Evolutionary conservation across 176 grass and related monocot genomes (phyloP).

Genomic region (Oryza punctata): DNA sequence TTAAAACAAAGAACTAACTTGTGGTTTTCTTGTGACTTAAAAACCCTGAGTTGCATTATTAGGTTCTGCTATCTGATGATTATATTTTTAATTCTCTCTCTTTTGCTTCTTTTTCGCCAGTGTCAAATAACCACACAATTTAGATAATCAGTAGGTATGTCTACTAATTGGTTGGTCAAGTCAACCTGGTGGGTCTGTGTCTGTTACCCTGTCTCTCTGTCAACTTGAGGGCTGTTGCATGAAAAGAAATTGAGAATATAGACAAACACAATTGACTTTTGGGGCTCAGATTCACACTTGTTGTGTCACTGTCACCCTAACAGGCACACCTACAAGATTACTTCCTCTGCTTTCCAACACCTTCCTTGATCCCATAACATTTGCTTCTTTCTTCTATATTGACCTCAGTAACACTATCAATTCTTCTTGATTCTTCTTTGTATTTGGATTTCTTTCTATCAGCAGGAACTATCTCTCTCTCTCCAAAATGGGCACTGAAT

Average conservation of each 20-base stretch:
- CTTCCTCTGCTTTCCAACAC: not conserved
- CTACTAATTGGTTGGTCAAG: not conserved
- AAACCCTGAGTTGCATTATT: not conserved
- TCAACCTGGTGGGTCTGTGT: not conserved
- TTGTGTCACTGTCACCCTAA: not conserved
- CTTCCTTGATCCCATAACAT: not conserved
- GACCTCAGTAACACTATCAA: not conserved
- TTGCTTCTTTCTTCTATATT: slow-evolving; percentile 5
- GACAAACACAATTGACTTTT: not conserved
- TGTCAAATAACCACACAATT: not conserved
- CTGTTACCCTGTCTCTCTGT: not conserved
- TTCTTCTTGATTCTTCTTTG: slow-evolving; percentile 16
- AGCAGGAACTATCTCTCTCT: not conserved
- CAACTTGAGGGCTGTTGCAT: not conserved
- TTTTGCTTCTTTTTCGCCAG: not conserved
- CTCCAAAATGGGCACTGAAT: slow-evolving; percentile 35
- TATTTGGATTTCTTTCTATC: not conserved
- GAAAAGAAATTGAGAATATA: not conserved
- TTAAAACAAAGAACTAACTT: not conserved
- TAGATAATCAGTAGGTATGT: not conserved
- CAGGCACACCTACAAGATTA: not conserved
- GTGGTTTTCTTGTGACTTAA: not conserved
- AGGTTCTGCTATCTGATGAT: not conserved
- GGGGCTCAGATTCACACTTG: not conserved
- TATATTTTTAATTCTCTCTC: not conserved